These are phyloP conservation scores for Cyclotella baltica DNA, from an alignment of 108 stramenopile species.

Conservation along the genomic window DNA sequence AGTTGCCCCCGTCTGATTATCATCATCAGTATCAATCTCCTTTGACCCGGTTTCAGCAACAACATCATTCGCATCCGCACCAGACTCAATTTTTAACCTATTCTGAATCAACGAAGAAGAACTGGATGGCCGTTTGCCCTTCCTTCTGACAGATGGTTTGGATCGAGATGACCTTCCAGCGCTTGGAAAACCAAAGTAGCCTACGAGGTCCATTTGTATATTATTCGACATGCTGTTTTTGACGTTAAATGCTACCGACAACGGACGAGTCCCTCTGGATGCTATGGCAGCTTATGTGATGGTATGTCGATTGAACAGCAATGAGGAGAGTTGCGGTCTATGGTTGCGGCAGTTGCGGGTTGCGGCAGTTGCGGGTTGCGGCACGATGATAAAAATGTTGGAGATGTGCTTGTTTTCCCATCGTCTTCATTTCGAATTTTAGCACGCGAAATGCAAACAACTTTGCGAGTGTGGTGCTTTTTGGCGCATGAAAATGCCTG, in stretches of 20 bases:
- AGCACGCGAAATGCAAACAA: too few relatives aligned
- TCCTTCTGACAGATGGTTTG: background rate
- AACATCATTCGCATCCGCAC: background rate
- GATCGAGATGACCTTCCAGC: slow-evolving; percentile 4
- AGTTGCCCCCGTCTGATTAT: background rate
- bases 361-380: background rate
- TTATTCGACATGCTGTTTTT: background rate
- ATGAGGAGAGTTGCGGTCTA: background rate
- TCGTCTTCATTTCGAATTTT: background rate
- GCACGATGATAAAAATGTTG: background rate
- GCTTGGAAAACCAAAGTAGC: slow-evolving; percentile 10
- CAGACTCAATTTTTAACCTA: background rate
- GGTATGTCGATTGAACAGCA: background rate
- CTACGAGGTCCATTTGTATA: slow-evolving; percentile 10
- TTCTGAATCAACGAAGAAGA: background rate
- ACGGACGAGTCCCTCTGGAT: too few relatives aligned
- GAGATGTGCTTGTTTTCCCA: background rate
- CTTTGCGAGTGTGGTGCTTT: too few relatives aligned
- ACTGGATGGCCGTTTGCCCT: too few relatives aligned
- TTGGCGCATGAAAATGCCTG: too few relatives aligned
- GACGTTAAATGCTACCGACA: too few relatives aligned
- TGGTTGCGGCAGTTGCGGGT: background rate
- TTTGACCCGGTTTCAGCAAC: background rate
- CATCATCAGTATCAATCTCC: background rate
- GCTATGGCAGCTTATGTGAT: too few relatives aligned